Evolutionary conservation across 306 rosid species (phyloP).

Genomic region (Carpinus fangiana): DNA sequence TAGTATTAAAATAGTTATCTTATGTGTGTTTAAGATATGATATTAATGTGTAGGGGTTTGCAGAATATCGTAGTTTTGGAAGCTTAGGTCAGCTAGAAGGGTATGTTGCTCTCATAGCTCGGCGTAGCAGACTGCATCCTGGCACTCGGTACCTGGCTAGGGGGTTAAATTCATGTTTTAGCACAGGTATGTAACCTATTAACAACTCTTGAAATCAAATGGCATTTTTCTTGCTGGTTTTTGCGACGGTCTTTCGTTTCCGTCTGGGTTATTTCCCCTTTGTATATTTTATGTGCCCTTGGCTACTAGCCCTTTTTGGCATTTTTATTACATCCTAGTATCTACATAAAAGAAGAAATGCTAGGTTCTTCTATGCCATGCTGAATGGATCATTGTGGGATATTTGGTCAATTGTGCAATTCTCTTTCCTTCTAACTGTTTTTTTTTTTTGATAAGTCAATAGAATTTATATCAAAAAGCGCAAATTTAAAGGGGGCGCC

Average conservation of each 20-base stretch:
- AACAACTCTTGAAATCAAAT: conserved; percentile 13
- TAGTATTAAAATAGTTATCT: conserved; percentile 9
- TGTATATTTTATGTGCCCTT: background rate
- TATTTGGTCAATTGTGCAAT: background rate
- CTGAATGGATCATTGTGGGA: conserved; percentile 2
- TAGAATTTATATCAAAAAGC: too few species aligned
- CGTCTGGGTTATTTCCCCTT: background rate
- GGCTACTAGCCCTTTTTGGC: background rate
- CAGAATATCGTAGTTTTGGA: conserved; percentile 93
- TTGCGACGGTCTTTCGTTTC: background rate
- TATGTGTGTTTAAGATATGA: conserved; percentile 29
- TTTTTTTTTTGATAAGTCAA: too few species aligned
- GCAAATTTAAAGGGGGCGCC: too few species aligned
- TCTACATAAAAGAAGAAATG: background rate
- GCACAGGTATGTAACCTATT: conserved; percentile 68
- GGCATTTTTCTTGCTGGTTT: background rate
- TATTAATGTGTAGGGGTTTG: conserved; percentile 93
- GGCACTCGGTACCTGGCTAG: conserved; percentile 98
- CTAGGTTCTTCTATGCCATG: background rate
- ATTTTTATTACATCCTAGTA: background rate
- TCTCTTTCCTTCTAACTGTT: background rate
- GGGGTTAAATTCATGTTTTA: conserved; percentile 92
- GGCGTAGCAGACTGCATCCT: conserved; percentile 97
- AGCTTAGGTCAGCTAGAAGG: conserved; percentile 92
- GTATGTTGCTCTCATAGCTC: conserved; percentile 81